A percentile compares a stretch with the other conserved stretches of the same genome.
These are phyloP conservation scores for Phytophthora pluvialis DNA, from an alignment of 352 stramenopile genomes.

Conservation along the genomic window DNA sequence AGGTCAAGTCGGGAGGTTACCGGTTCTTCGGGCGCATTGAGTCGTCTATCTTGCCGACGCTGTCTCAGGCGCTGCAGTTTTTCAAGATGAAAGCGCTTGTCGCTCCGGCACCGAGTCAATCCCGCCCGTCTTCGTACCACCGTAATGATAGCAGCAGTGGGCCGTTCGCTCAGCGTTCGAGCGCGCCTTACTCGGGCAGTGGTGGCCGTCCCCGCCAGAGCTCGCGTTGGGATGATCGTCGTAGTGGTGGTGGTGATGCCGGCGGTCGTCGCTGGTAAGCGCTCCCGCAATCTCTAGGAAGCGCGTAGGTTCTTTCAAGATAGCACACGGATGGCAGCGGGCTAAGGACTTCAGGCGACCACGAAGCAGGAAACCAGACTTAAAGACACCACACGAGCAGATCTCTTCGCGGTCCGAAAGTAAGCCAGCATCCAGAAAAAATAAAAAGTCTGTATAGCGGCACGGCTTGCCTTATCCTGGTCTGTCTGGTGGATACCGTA, in stretches of 20 bases:
- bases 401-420: too few relatives aligned
- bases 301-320: conserved; percentile 2
- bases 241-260: conserved; percentile 41
- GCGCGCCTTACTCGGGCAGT: conserved; percentile 45
- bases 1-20: conserved; percentile 85
- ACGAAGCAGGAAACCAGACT: conserved; percentile 13
- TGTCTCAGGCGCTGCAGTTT: conserved; percentile 86
- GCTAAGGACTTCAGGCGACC: conserved; percentile 5
- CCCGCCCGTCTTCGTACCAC: conserved; percentile 52
- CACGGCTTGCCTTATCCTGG: not conserved
- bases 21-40: conserved; percentile 90
- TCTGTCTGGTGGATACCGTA: too few relatives aligned
- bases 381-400: not conserved
- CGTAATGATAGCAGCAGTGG: conserved; percentile 51
- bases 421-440: too few relatives aligned
- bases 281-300: not conserved
- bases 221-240: conserved; percentile 77
- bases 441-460: too few relatives aligned
- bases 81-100: conserved; percentile 91
- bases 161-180: conserved; percentile 69
- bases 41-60: conserved; percentile 80
- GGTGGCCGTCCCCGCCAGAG: conserved; percentile 61
- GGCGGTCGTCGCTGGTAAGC: conserved; percentile 39
- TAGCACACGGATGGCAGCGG: not conserved
- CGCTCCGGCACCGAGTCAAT: conserved; percentile 47